phyloP scores from a whole-genome alignment of 2,329 filamentous ascomycete genomes.

The Hypoxylon sp. region DNA sequence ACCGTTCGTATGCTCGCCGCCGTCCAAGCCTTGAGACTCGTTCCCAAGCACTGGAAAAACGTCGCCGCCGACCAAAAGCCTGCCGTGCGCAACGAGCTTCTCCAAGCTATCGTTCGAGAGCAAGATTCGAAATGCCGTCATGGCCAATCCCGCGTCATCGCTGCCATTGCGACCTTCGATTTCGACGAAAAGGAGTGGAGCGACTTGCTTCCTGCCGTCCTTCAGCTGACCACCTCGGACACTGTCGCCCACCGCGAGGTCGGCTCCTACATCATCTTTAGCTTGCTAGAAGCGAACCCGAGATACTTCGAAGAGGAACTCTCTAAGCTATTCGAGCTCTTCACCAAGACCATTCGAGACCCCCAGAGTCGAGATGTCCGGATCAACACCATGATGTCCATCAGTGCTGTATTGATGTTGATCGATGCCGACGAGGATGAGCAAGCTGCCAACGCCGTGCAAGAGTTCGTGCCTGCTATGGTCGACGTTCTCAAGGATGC shows the following conservation, averaged over 20 bases:
- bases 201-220: constrained; percentile 82
- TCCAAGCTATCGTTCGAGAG: constrained; percentile 87
- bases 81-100: constrained; percentile 82
- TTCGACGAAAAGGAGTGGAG: constrained; percentile 87
- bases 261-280: constrained; percentile 92
- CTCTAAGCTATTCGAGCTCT: constrained; percentile 82
- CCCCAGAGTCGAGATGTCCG: constrained; percentile 91
- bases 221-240: constrained; percentile 80
- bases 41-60: constrained; percentile 85
- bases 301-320: constrained; percentile 86
- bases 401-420: constrained; percentile 88
- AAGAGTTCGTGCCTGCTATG: constrained; percentile 85
- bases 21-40: constrained; percentile 86
- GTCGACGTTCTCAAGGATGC: constrained; percentile 88
- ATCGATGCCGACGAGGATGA: constrained; percentile 88
- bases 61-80: constrained; percentile 81
- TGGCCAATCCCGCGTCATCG: constrained; percentile 87
- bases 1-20: constrained; percentile 89
- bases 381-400: constrained; percentile 91
- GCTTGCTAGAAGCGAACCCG: constrained; percentile 88
- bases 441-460: constrained; percentile 78
- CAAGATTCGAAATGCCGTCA: constrained; percentile 81
- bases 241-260: constrained; percentile 87
- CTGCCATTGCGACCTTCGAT: constrained; percentile 86
- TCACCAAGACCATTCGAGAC: constrained; percentile 88